Evolutionary conservation across 441 rosid species (phyloP).

Genomic region (Viola pubescens): DNA sequence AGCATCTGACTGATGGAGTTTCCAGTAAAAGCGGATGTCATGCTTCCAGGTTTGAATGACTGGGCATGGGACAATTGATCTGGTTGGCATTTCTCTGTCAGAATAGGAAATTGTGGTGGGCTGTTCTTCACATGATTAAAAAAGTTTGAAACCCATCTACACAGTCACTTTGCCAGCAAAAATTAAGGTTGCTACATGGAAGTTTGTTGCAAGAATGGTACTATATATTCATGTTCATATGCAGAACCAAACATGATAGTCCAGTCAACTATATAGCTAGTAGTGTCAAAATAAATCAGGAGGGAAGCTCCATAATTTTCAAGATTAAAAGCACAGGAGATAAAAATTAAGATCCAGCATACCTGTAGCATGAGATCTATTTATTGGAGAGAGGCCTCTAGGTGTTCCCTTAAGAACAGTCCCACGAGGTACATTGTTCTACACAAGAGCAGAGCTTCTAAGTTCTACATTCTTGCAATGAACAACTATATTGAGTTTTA

Average conservation of each 20-base stretch:
- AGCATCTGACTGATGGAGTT: slow-evolving; percentile 14
- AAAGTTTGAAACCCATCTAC: slow-evolving; percentile 11
- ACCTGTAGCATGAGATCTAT: slow-evolving; percentile 19
- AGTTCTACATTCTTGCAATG: neutral
- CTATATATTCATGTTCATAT: neutral
- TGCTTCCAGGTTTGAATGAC: slow-evolving; percentile 8
- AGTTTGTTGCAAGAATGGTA: neutral
- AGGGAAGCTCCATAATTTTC: neutral
- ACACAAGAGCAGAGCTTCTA: neutral
- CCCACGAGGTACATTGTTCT: neutral
- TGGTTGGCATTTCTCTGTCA: slow-evolving; percentile 11
- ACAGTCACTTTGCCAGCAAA: neutral
- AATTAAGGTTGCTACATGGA: neutral
- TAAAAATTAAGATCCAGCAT: neutral
- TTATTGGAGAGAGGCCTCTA: slow-evolving; percentile 12
- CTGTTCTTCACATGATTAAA: slow-evolving; percentile 15
- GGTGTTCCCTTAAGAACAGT: slow-evolving; percentile 9
- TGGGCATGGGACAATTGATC: slow-evolving; percentile 4
- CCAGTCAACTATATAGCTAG: neutral
- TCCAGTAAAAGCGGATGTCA: slow-evolving; percentile 10
- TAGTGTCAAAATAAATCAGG: neutral
- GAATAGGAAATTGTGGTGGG: slow-evolving; percentile 14
- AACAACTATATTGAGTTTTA: neutral
- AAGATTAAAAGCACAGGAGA: neutral
- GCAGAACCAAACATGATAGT: neutral